These are phyloP conservation scores for Coleophoma cylindrospora DNA, from an alignment of 2,329 filamentous ascomycete genomes.

Conservation along the genomic window DNA sequence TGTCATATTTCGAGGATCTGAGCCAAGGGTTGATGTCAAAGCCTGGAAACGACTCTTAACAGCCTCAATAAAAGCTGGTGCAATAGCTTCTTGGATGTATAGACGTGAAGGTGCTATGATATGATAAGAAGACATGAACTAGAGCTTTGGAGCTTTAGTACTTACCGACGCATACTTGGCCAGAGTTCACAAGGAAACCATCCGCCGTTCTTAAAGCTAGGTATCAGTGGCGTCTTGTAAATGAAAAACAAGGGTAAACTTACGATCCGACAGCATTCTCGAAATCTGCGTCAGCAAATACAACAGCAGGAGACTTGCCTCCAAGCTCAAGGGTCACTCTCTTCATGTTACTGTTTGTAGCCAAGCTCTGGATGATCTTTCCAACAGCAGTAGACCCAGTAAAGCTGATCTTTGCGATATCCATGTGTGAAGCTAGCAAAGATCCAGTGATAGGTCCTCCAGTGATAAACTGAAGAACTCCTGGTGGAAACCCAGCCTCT, in stretches of 20 bases:
- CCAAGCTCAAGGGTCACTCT: slow-evolving; percentile 35
- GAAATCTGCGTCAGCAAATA: slow-evolving; percentile 37
- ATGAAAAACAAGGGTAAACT: slow-evolving; percentile 1
- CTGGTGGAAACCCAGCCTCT: slow-evolving; percentile 25
- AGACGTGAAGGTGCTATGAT: slow-evolving; percentile 44
- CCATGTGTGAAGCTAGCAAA: slow-evolving; percentile 30
- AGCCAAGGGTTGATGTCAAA: neutral
- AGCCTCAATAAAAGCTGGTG: slow-evolving; percentile 51
- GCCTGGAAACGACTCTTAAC: slow-evolving; percentile 7
- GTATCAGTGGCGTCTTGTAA: neutral
- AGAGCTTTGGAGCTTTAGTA: neutral
- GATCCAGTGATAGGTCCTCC: slow-evolving; percentile 33
- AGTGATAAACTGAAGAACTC: slow-evolving; percentile 32
- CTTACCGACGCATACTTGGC: slow-evolving; percentile 60
- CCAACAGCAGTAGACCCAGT: slow-evolving; percentile 31
- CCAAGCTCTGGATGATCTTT: slow-evolving; percentile 32
- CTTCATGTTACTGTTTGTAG: slow-evolving; percentile 34
- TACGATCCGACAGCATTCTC: slow-evolving; percentile 36
- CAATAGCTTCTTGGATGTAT: slow-evolving; percentile 57
- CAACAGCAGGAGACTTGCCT: slow-evolving; percentile 35
- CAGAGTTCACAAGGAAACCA: slow-evolving; percentile 62
- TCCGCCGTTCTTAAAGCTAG: slow-evolving; percentile 24
- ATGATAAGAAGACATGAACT: too few species aligned
- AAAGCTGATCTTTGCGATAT: slow-evolving; percentile 33
- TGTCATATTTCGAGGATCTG: slow-evolving; percentile 20